Evolutionary conservation across 2,329 filamentous ascomycete species (phyloP).

Genomic region (Pezicula radicicola): DNA sequence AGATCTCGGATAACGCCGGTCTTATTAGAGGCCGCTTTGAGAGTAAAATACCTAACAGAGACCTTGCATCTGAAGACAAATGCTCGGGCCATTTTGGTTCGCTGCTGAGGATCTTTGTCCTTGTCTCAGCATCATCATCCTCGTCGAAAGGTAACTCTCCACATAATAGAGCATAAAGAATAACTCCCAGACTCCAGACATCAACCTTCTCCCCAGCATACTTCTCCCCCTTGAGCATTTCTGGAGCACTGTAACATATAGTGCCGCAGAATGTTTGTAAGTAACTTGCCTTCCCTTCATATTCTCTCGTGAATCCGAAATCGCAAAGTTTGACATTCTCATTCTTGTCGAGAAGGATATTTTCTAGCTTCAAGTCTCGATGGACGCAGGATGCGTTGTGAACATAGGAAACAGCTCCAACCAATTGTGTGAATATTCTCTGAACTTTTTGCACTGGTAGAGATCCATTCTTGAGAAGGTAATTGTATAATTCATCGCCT

Average conservation of each 20-base stretch:
- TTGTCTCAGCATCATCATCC: constrained; percentile 85
- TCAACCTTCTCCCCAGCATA: constrained; percentile 98
- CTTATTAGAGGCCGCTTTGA: constrained; percentile 86
- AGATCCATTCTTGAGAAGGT: constrained; percentile 82
- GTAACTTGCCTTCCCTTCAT: constrained; percentile 91
- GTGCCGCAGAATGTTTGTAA: constrained; percentile 97
- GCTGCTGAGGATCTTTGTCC: constrained; percentile 77
- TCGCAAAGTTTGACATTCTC: constrained; percentile 98
- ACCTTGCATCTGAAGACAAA: constrained; percentile 72
- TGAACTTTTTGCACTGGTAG: constrained; percentile 84
- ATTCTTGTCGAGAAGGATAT: constrained; percentile 92
- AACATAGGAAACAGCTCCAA: constrained; percentile 92
- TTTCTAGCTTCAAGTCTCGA: constrained; percentile 93
- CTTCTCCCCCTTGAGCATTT: constrained; percentile 98
- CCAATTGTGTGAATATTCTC: constrained; percentile 92
- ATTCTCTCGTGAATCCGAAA: constrained; percentile 97
- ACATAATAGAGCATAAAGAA: constrained; percentile 77
- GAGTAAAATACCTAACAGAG: constrained; percentile 74
- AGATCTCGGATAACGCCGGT: constrained; percentile 78
- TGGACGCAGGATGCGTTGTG: constrained; percentile 95
- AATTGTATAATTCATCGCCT: constrained; percentile 97
- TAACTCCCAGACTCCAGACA: constrained; percentile 88
- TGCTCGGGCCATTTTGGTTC: constrained; percentile 84
- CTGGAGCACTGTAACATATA: constrained; percentile 94
- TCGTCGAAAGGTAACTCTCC: constrained; percentile 94